A percentile compares a stretch with the other conserved stretches of the same genome.
These are phyloP conservation scores for Amauroascus verrucosus DNA, from an alignment of 2,329 filamentous ascomycete genomes.

Conservation along the genomic window DNA sequence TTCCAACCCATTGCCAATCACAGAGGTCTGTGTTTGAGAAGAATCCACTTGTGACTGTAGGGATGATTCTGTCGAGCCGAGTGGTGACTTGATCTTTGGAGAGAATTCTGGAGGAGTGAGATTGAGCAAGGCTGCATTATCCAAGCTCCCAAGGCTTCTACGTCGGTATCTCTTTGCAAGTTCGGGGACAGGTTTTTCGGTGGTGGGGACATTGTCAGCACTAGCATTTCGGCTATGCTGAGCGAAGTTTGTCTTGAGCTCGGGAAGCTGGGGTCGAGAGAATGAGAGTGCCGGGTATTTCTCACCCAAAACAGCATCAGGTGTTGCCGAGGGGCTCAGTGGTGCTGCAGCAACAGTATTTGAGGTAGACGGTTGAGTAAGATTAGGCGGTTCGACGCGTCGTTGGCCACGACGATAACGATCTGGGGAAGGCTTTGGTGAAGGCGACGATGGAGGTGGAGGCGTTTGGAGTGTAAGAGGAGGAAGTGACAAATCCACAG, in stretches of 20 bases:
- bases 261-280: background rate
- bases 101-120: slow-evolving; percentile 18
- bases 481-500: slow-evolving; percentile 44
- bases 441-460: slow-evolving; percentile 46
- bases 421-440: slow-evolving; percentile 63
- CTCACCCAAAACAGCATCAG: slow-evolving; percentile 1
- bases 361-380: background rate
- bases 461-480: slow-evolving; percentile 22
- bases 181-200: slow-evolving; percentile 48
- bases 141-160: slow-evolving; percentile 66
- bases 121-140: slow-evolving; percentile 33
- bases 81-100: slow-evolving; percentile 18
- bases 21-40: background rate
- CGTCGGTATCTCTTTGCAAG: slow-evolving; percentile 67
- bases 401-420: slow-evolving; percentile 65
- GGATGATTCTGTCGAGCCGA: background rate
- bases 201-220: slow-evolving; percentile 53
- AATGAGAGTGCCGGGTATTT: slow-evolving; percentile 4
- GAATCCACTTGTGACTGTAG: background rate
- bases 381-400: slow-evolving; percentile 36
- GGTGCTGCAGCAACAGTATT: background rate
- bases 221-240: slow-evolving; percentile 50
- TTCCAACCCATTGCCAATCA: background rate
- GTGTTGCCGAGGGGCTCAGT: slow-evolving; percentile 4
- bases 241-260: slow-evolving; percentile 24